Evolutionary conservation across 495 filamentous ascomycete genomes (phyloP).

Genomic region (Aspergillus steynii): DNA sequence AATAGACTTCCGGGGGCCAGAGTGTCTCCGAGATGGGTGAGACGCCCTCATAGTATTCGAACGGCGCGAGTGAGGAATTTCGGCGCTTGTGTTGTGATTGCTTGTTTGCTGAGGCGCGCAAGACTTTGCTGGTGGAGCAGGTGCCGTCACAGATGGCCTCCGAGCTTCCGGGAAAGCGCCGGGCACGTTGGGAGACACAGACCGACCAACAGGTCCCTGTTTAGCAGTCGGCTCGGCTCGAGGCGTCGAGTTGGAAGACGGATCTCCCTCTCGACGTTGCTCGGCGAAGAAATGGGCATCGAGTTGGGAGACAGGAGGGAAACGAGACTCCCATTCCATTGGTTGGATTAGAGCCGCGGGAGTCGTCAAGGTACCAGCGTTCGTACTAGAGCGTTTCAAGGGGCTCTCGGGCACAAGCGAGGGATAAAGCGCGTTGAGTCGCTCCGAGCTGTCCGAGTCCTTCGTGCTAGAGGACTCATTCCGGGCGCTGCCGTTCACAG

Average conservation of each 20-base stretch:
- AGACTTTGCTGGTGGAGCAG: background rate
- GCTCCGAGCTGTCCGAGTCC: conserved; percentile 19
- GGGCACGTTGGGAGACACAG: conserved; percentile 6
- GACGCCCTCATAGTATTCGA: conserved; percentile 25
- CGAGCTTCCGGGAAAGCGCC: conserved; percentile 21
- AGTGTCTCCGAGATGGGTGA: conserved; percentile 17
- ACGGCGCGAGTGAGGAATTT: conserved; percentile 19
- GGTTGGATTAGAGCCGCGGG: conserved; percentile 25
- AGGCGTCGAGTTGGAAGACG: background rate
- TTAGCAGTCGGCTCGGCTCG: background rate
- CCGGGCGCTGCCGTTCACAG: conserved; percentile 1
- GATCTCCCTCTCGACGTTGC: conserved; percentile 12
- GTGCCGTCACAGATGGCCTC: background rate
- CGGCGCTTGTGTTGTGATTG: background rate
- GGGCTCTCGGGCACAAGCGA: conserved; percentile 27
- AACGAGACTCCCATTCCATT: conserved; percentile 32
- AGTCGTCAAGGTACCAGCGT: conserved; percentile 11
- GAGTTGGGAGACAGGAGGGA: conserved; percentile 47
- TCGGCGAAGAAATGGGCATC: conserved; percentile 41
- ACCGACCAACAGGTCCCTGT: background rate
- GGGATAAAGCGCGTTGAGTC: conserved; percentile 30
- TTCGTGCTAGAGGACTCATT: background rate
- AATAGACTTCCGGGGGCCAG: conserved; percentile 24
- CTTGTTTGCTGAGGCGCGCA: background rate
- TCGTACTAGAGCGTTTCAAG: conserved; percentile 1